Percentiles rank a stretch among this genome's conserved stretches.
Evolutionary conservation across 1,139 yeast species (phyloP).

Genomic region (Trichomonascaceae sp.): DNA sequence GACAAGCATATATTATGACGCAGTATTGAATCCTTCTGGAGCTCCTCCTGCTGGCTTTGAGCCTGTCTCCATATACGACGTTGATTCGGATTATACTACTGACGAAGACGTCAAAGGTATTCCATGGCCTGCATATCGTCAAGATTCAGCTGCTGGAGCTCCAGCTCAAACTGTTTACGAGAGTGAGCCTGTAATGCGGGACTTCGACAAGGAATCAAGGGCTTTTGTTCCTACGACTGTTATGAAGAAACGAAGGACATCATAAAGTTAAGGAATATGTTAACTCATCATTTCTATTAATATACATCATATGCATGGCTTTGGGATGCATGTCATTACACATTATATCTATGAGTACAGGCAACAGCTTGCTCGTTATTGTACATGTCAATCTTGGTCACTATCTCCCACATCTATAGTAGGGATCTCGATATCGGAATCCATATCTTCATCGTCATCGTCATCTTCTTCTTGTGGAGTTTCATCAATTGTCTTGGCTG

Average conservation of each 20-base stretch:
- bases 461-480: constrained; percentile 15
- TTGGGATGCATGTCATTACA: neutral
- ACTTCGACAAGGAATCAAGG: constrained; percentile 22
- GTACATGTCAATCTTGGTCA: constrained; percentile 14
- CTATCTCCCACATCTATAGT: constrained; percentile 40
- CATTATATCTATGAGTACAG: neutral
- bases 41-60: constrained; percentile 24
- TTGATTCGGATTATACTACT: constrained; percentile 20
- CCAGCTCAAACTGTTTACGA: constrained; percentile 23
- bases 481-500: constrained; percentile 11
- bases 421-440: constrained; percentile 55
- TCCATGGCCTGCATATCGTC: constrained; percentile 20
- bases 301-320: neutral
- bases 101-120: constrained; percentile 19
- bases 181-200: constrained; percentile 23
- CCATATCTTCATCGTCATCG: constrained; percentile 19
- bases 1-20: constrained; percentile 27
- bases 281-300: neutral
- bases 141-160: constrained; percentile 10
- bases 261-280: neutral
- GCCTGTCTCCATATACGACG: constrained; percentile 15
- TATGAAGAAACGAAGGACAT: constrained; percentile 15
- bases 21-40: constrained; percentile 25
- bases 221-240: constrained; percentile 23
- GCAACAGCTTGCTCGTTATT: neutral